A percentile compares a stretch with the other conserved stretches of the same genome.
Evolutionary conservation across 495 filamentous ascomycete species (phyloP).

Genomic region (Lasiosphaeria hispida): DNA sequence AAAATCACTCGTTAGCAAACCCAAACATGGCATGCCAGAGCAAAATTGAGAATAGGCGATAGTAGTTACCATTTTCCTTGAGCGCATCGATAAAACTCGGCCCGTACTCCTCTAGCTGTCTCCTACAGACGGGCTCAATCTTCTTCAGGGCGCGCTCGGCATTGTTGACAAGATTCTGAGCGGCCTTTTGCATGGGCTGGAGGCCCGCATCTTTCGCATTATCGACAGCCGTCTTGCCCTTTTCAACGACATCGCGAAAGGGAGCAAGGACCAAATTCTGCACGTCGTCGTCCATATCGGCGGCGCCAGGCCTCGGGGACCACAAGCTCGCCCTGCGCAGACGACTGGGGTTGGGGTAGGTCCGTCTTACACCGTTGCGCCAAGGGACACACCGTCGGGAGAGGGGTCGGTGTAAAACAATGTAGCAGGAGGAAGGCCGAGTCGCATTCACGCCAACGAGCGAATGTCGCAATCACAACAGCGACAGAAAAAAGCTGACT

Average conservation of each 20-base stretch:
- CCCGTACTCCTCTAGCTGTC: constrained; percentile 39
- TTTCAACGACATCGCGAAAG: constrained; percentile 42
- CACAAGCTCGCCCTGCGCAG: too few relatives aligned
- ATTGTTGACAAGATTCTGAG: constrained; percentile 37
- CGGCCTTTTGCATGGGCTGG: constrained; percentile 41
- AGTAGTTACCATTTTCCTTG: constrained; percentile 41
- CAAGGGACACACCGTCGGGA: too few relatives aligned
- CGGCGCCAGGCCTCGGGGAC: neutral
- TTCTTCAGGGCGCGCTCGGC: constrained; percentile 42
- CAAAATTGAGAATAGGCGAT: neutral
- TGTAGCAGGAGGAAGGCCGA: too few relatives aligned
- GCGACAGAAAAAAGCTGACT: too few relatives aligned
- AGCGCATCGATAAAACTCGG: constrained; percentile 39
- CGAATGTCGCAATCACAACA: too few relatives aligned
- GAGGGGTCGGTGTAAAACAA: too few relatives aligned
- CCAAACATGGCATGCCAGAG: neutral
- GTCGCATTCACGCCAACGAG: too few relatives aligned
- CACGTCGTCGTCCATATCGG: constrained; percentile 33
- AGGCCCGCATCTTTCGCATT: constrained; percentile 35
- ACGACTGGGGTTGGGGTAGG: too few relatives aligned
- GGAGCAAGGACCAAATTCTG: constrained; percentile 38
- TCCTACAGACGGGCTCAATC: constrained; percentile 42
- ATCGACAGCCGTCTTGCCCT: constrained; percentile 34
- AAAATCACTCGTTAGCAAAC: constrained; percentile 8
- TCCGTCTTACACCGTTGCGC: too few relatives aligned